Percentiles rank a stretch among this genome's conserved stretches.
phyloP scores from a whole-genome alignment of 805 yeast species.

The Candida corydali region DNA sequence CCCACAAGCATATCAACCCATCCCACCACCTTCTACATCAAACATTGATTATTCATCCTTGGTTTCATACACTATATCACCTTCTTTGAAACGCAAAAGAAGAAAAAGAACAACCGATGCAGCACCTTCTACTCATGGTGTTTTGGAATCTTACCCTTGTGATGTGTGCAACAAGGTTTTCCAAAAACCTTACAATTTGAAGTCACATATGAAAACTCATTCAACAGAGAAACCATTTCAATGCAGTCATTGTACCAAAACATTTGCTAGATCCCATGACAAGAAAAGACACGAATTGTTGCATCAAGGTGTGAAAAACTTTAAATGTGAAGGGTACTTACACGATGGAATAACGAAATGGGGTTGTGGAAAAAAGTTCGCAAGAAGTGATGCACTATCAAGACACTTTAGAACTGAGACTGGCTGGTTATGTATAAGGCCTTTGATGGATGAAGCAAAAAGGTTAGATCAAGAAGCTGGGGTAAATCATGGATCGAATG shows the following conservation, averaged over 20 bases:
- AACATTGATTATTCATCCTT: constrained; percentile 30
- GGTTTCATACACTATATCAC: constrained; percentile 31
- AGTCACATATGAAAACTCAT: constrained; percentile 49
- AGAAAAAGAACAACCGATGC: constrained; percentile 14
- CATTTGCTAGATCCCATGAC: constrained; percentile 76
- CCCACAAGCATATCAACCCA: neutral
- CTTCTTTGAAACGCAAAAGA: constrained; percentile 25
- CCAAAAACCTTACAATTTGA: constrained; percentile 46
- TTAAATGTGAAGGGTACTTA: constrained; percentile 59
- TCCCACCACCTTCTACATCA: constrained; percentile 4
- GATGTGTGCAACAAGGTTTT: constrained; percentile 42
- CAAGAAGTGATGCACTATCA: constrained; percentile 73
- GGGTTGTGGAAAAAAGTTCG: constrained; percentile 76
- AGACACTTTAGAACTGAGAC: constrained; percentile 75
- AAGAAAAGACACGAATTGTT: constrained; percentile 69
- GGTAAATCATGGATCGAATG: neutral
- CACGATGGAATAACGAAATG: constrained; percentile 56
- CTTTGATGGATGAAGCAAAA: constrained; percentile 58
- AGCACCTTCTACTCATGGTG: neutral
- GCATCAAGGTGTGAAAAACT: constrained; percentile 71
- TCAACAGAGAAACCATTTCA: constrained; percentile 67
- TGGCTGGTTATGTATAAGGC: constrained; percentile 65
- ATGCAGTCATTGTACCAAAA: constrained; percentile 60
- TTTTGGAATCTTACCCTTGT: constrained; percentile 29
- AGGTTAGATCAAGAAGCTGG: constrained; percentile 17